Evolutionary conservation across 2,329 filamentous ascomycete species (phyloP).

Genomic region (Sporothrix curviconia): DNA sequence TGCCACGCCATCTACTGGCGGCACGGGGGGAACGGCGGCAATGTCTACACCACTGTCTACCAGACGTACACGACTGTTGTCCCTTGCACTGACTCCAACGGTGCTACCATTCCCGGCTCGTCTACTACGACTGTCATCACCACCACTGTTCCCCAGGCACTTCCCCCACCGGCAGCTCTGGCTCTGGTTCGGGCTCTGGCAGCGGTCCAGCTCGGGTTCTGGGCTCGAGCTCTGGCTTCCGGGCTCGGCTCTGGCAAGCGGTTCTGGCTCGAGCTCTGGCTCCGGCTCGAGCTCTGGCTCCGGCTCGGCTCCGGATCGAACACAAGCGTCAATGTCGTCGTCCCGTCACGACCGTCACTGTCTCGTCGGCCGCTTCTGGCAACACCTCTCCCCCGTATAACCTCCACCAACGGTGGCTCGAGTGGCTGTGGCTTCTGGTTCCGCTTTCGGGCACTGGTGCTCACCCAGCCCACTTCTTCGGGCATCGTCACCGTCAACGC

Average conservation of each 20-base stretch:
- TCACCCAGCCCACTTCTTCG: constrained; percentile 29
- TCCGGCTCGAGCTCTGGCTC: neutral
- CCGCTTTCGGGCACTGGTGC: constrained; percentile 22
- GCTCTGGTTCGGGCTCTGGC: too few relatives aligned
- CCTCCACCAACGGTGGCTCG: neutral
- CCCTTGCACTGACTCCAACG: constrained; percentile 41
- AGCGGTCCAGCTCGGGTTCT: too few relatives aligned
- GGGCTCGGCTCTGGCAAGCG: too few relatives aligned
- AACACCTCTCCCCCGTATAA: constrained; percentile 16
- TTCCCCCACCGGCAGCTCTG: too few relatives aligned
- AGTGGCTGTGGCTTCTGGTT: constrained; percentile 1
- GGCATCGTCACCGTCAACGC: constrained; percentile 32
- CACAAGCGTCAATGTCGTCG: neutral
- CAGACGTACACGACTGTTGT: constrained; percentile 46
- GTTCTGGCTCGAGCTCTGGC: neutral
- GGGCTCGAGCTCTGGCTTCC: neutral
- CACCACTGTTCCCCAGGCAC: constrained; percentile 47
- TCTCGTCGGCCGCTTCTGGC: constrained; percentile 20
- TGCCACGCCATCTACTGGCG: too few relatives aligned
- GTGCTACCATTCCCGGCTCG: constrained; percentile 42
- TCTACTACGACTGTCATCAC: constrained; percentile 41
- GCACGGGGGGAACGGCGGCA: neutral
- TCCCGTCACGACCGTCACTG: constrained; percentile 33
- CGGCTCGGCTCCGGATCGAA: neutral
- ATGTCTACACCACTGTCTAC: constrained; percentile 40